These are phyloP conservation scores for Solanum okadae DNA, from an alignment of 257 asterid genomes.

Conservation along the genomic window DNA sequence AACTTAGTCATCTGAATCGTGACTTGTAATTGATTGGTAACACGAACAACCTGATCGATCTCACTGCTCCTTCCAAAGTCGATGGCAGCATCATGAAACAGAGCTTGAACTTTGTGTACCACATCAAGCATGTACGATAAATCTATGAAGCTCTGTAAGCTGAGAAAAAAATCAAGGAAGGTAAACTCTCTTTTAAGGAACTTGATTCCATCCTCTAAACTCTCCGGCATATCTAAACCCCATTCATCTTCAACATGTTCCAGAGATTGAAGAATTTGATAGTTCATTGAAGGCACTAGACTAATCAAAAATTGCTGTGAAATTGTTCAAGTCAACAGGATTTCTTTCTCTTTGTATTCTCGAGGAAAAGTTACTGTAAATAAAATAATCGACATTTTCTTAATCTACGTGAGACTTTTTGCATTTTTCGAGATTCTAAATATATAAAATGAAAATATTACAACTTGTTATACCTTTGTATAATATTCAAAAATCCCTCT, in stretches of 20 bases:
- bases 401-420: too few species aligned
- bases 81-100: not conserved
- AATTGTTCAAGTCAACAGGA: not conserved
- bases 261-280: not conserved
- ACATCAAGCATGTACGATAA: not conserved
- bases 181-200: not conserved
- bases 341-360: too few species aligned
- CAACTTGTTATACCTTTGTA: too few species aligned
- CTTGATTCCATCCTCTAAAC: not conserved
- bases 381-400: too few species aligned
- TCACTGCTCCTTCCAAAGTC: not conserved
- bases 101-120: not conserved
- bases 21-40: not conserved
- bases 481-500: too few species aligned
- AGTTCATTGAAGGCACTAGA: not conserved
- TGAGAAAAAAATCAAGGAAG: not conserved
- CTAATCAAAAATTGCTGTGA: not conserved
- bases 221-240: not conserved
- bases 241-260: not conserved
- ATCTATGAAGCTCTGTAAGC: not conserved
- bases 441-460: too few species aligned
- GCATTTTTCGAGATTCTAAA: too few species aligned
- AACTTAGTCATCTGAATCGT: not conserved
- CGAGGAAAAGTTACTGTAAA: too few species aligned
- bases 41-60: accelerated